Conservation (phyloP, 495 filamentous ascomycete genomes). For the Podospora australis region DNA sequence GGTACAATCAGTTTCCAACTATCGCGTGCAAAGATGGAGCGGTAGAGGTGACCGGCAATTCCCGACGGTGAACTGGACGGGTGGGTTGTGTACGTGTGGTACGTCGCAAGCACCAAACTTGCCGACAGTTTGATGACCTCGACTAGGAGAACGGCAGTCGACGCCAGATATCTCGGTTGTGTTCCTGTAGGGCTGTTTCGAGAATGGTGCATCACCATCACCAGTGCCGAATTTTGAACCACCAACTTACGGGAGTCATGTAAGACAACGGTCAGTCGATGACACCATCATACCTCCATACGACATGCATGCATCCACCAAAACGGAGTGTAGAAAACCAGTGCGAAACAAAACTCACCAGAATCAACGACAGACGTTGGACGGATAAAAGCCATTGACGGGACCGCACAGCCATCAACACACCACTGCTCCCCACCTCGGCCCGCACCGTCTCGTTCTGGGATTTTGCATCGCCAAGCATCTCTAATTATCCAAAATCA, state of each 20-base stretch:
- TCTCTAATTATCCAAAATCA: too few relatives aligned
- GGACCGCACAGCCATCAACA: background rate
- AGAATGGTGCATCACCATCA: constrained; percentile 61
- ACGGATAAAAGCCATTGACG: constrained; percentile 9
- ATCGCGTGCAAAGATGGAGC: constrained; percentile 58
- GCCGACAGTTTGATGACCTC: constrained; percentile 64
- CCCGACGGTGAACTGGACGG: constrained; percentile 50
- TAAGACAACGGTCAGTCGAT: too few relatives aligned
- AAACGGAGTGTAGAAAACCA: too few relatives aligned
- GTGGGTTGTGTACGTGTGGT: constrained; percentile 43
- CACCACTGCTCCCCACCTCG: background rate
- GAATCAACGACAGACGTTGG: constrained; percentile 9
- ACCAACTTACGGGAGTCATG: constrained; percentile 48
- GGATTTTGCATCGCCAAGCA: background rate
- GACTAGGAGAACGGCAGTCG: constrained; percentile 68
- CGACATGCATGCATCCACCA: too few relatives aligned
- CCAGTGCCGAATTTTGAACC: constrained; percentile 50
- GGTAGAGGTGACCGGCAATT: constrained; percentile 49
- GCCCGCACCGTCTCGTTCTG: background rate
- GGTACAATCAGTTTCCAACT: constrained; percentile 72
- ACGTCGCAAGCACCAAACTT: constrained; percentile 46
- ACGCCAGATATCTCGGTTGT: constrained; percentile 62
- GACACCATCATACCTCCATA: too few relatives aligned
- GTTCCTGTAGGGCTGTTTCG: constrained; percentile 57
- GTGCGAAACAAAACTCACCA: constrained; percentile 9